Evolutionary conservation across 768 basidiomycete genomes (phyloP).

Genomic region (Lactarius akahatsu): DNA sequence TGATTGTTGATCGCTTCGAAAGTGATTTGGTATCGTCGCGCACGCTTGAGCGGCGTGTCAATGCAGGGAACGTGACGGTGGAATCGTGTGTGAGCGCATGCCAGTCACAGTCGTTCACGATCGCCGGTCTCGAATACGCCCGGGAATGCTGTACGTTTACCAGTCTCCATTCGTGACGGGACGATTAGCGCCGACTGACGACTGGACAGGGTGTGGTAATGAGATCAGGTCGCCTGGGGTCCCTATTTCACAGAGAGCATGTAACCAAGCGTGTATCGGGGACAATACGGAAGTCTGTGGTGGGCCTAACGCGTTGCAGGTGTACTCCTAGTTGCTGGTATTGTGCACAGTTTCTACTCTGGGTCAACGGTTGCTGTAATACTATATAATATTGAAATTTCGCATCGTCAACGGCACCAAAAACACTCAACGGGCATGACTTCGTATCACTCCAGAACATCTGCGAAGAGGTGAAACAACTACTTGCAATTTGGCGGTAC

Average conservation of each 20-base stretch:
- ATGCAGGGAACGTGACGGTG: constrained; percentile 6
- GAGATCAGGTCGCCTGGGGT: not conserved
- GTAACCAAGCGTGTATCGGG: constrained; percentile 3
- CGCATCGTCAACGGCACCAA: no score
- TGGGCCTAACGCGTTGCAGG: constrained; percentile 3
- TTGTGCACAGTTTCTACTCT: no score
- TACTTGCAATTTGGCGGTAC: no score
- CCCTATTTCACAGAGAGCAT: not conserved
- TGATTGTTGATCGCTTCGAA: not conserved
- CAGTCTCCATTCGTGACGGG: not conserved
- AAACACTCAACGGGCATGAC: no score
- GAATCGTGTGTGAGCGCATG: constrained; percentile 8
- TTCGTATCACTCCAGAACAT: no score
- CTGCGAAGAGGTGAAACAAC: no score
- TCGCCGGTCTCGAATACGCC: constrained; percentile 13
- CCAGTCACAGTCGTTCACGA: not conserved
- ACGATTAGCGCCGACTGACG: not conserved
- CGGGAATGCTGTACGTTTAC: constrained; percentile 9
- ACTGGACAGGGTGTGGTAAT: constrained; percentile 11
- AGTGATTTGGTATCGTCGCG: not conserved
- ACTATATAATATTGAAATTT: no score
- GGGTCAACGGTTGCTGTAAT: no score
- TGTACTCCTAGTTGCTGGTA: not conserved
- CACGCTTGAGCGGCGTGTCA: constrained; percentile 3
- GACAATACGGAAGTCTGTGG: constrained; percentile 5